Base-by-base conservation (phyloP, 73 alveolate genomes). In the Durusdinium trenchii region DNA sequence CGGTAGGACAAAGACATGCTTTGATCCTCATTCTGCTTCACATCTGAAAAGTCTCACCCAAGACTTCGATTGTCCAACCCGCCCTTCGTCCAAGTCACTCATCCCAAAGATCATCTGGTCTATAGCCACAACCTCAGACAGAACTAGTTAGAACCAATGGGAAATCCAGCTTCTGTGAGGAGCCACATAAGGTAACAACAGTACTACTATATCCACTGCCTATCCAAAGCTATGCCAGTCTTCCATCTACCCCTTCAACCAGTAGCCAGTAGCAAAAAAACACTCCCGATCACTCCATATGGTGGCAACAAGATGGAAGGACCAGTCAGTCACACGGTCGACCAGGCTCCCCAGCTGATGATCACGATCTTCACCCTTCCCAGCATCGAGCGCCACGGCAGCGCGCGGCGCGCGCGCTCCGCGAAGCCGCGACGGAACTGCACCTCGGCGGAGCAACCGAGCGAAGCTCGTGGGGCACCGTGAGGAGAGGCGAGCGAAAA, bases 361-460 rank as follows among this genome's bases (percentile, higher is more conserved):
- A 91, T 50, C 75, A 69, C 60, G 32, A 91, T 69, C 46, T 71
- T 91, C 79, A 91, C 98, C 16, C 98, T 73, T 30, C 79, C 98
- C 52, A 91, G 26, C 90, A 69, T 30, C 46, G 71, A 46, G 30
- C 73, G 30, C 91, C 67, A 91, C 48, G 98, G 98, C 48, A 91
- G 78, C 4, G 98, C 98, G 18, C 78, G 57, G 20, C 76, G 50
- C 9, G 90, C 98, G 16, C 60, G 26, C 5, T 91, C 98, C 83
- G 71, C 90, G 40, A 91, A 91, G 48, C 52, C 45, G 36, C 46
- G 46, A 5, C 98, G 86, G 48, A 91, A 91, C 54, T 69, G 98
- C 12, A 69, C 98, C 98, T 91, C 43, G 40, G 57, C 48, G 81
- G 32, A n/a, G n/a, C n/a, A n/a, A n/a, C n/a, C n/a, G n/a, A n/a